These are phyloP conservation scores for Talaromyces sp. DNA, from an alignment of 2,329 filamentous ascomycete species.

Conservation along the genomic window DNA sequence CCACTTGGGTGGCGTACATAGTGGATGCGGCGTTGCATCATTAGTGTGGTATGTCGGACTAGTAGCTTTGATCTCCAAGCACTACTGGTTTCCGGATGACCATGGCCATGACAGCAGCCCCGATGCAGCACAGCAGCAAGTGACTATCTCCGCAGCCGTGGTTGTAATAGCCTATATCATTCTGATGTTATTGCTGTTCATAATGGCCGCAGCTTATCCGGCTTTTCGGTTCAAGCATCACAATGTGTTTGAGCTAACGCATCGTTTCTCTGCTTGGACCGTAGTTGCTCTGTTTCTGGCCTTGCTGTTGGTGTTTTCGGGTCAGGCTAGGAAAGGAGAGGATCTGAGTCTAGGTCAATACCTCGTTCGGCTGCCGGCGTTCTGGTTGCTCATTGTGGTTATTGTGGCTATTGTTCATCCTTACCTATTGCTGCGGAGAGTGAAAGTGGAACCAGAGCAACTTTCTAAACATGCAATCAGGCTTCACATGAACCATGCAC, in stretches of 20 bases:
- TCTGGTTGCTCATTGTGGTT: slow-evolving; percentile 68
- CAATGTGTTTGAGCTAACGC: slow-evolving; percentile 67
- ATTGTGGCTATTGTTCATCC: slow-evolving; percentile 67
- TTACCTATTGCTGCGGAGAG: slow-evolving; percentile 70
- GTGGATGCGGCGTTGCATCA: slow-evolving; percentile 51
- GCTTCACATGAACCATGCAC: slow-evolving; percentile 66
- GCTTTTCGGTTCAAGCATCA: slow-evolving; percentile 62
- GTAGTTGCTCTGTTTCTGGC: slow-evolving; percentile 65
- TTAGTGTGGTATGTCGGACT: slow-evolving; percentile 49
- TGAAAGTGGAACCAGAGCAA: slow-evolving; percentile 63
- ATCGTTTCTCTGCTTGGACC: slow-evolving; percentile 73
- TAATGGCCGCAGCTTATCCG: slow-evolving; percentile 65
- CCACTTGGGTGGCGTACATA: slow-evolving; percentile 56
- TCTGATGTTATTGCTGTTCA: slow-evolving; percentile 56
- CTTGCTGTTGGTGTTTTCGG: slow-evolving; percentile 58
- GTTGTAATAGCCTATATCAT: slow-evolving; percentile 59
- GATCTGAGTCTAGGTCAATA: slow-evolving; percentile 38
- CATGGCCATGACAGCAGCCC: background rate
- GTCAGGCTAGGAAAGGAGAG: slow-evolving; percentile 39
- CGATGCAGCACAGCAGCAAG: slow-evolving; percentile 16
- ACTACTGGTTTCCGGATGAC: slow-evolving; percentile 30
- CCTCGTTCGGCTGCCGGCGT: slow-evolving; percentile 50
- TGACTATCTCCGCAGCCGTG: slow-evolving; percentile 39
- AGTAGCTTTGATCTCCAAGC: slow-evolving; percentile 35
- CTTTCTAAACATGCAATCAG: slow-evolving; percentile 72